A percentile compares a stretch with the other conserved stretches of the same genome.
Evolutionary conservation across 768 basidiomycete genomes (phyloP).

Genomic region (Kwoniella mangroviensis): DNA sequence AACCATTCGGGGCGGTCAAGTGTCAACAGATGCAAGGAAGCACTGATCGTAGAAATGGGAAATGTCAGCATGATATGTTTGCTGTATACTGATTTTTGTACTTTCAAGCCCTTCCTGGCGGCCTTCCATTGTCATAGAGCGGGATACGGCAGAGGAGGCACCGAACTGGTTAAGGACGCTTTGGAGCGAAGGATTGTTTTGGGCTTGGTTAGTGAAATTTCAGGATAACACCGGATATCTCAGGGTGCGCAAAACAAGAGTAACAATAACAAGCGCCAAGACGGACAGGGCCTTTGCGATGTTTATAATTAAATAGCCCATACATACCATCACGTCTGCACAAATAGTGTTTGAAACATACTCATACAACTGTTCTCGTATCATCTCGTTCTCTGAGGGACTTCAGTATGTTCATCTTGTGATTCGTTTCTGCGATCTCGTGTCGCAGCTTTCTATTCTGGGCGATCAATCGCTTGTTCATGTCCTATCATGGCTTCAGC

Average conservation of each 20-base stretch:
- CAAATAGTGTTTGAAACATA: neutral
- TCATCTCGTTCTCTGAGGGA: neutral
- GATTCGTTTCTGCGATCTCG: neutral
- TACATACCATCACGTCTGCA: neutral
- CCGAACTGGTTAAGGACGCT: neutral
- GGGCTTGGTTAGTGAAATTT: neutral
- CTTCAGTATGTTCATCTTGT: constrained; percentile 6
- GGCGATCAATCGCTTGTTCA: neutral
- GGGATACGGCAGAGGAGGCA: neutral
- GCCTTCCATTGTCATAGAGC: too few species aligned
- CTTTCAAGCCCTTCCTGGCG: neutral
- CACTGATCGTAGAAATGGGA: too few species aligned
- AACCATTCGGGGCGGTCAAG: neutral
- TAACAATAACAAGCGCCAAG: neutral
- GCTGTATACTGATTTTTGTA: too few species aligned
- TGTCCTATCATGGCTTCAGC: neutral
- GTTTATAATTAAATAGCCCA: neutral
- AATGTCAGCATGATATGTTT: neutral
- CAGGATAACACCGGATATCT: neutral
- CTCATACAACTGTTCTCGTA: neutral
- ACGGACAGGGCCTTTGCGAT: neutral
- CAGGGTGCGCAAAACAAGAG: neutral
- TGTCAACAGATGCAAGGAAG: neutral
- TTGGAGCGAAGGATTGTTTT: neutral
- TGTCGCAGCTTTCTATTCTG: neutral